Percentiles rank a stretch among this genome's conserved stretches.
Evolutionary conservation across 148 eudicot species (phyloP).

Genomic region (Nepenthes mirabilis): DNA sequence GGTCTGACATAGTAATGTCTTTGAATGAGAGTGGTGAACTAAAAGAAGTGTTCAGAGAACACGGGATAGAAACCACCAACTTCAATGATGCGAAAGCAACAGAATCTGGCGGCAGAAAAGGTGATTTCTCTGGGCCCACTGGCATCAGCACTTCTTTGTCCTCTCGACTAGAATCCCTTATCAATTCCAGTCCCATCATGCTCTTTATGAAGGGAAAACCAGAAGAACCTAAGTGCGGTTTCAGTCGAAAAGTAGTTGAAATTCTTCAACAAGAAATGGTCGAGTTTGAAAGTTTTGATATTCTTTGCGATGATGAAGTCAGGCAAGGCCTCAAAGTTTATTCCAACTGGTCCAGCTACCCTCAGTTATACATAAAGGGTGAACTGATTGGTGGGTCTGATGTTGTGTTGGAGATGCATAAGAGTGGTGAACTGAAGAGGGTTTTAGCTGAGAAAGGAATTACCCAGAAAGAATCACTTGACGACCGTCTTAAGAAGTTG

Average conservation of each 20-base stretch:
- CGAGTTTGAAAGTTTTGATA: constrained; percentile 59
- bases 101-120: constrained; percentile 21
- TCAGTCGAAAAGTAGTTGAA: constrained; percentile 89
- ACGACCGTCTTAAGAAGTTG: constrained; percentile 54
- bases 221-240: constrained; percentile 85
- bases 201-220: constrained; percentile 93
- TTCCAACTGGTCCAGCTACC: constrained; percentile 98
- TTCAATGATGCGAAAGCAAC: constrained; percentile 15
- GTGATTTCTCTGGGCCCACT: constrained; percentile 42
- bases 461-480: constrained; percentile 20
- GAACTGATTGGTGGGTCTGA: constrained; percentile 98
- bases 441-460: constrained; percentile 52
- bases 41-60: constrained; percentile 55
- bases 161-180: constrained; percentile 37
- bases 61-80: constrained; percentile 29
- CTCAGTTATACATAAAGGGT: constrained; percentile 88
- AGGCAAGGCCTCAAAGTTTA: constrained; percentile 91
- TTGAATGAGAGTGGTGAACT: constrained; percentile 90
- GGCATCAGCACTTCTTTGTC: constrained; percentile 50
- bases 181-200: constrained; percentile 61
- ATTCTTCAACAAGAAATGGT: constrained; percentile 68
- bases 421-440: constrained; percentile 74
- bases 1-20: constrained; percentile 62
- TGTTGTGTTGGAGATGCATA: constrained; percentile 92
- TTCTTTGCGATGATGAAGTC: constrained; percentile 71